A percentile compares a stretch with the other conserved stretches of the same genome.
phyloP scores from a whole-genome alignment of 2,329 filamentous ascomycete species.

The Pestalotiopsis sp. region DNA sequence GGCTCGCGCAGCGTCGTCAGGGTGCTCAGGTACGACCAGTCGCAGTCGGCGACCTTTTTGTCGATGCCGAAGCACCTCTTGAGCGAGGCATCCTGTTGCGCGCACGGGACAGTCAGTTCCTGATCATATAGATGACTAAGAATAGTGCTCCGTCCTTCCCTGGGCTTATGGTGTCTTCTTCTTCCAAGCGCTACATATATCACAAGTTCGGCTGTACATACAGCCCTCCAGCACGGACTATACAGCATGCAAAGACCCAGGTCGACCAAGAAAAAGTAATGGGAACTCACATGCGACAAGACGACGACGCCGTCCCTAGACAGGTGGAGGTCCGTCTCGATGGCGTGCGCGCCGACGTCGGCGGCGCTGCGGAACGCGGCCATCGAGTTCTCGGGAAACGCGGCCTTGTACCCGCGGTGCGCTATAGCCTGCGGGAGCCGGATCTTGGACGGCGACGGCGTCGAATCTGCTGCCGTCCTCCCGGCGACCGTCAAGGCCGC shows the following conservation, averaged over 20 bases:
- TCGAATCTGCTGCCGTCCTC: background rate
- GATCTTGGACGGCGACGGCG: background rate
- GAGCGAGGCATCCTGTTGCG: constrained; percentile 66
- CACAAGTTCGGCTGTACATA: background rate
- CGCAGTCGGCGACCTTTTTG: constrained; percentile 70
- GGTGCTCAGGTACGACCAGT: constrained; percentile 71
- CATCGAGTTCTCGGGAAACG: constrained; percentile 85
- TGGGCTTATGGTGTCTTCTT: background rate
- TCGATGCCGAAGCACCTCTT: constrained; percentile 81
- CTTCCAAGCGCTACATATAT: background rate
- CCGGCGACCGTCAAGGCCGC: background rate
- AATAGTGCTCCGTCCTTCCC: too few species aligned
- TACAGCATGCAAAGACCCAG: background rate
- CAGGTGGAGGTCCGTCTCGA: constrained; percentile 88
- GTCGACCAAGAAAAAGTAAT: background rate
- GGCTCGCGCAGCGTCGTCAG: constrained; percentile 69
- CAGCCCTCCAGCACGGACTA: background rate
- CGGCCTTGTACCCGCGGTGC: constrained; percentile 76
- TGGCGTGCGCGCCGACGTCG: constrained; percentile 70
- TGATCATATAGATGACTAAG: too few species aligned
- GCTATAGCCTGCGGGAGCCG: constrained; percentile 70
- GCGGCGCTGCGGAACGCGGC: constrained; percentile 74
- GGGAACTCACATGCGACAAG: constrained; percentile 68
- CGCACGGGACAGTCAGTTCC: too few species aligned
- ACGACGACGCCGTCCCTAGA: constrained; percentile 82